Conservation (phyloP, 495 filamentous ascomycete species). For the Aspergillus ostianus region DNA sequence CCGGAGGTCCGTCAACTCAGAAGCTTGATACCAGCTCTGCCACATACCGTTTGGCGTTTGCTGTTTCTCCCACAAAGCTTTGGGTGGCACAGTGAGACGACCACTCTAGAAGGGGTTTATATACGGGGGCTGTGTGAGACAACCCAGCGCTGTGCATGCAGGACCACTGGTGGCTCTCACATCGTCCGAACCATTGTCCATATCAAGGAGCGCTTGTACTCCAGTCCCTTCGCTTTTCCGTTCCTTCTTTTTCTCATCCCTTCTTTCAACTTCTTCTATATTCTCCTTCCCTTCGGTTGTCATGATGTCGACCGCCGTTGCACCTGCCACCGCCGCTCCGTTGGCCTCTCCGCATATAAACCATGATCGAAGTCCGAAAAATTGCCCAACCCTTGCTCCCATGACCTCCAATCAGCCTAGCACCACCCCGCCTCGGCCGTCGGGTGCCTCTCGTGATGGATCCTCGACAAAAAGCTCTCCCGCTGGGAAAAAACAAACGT, state of each 20-base stretch:
- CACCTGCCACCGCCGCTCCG: conserved; percentile 45
- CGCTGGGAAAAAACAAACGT: conserved; percentile 51
- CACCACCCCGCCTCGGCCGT: conserved; percentile 38
- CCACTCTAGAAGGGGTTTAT: neutral
- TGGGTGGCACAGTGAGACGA: neutral
- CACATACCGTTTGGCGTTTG: conserved; percentile 1
- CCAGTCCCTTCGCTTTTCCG: conserved; percentile 5
- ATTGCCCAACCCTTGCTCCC: conserved; percentile 43
- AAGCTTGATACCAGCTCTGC: conserved; percentile 3
- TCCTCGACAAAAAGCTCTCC: conserved; percentile 41
- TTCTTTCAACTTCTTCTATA: conserved; percentile 5
- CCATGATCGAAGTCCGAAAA: conserved; percentile 49
- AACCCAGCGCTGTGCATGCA: neutral
- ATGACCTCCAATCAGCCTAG: conserved; percentile 29
- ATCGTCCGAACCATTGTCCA: neutral
- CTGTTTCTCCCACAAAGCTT: neutral
- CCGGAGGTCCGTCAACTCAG: neutral
- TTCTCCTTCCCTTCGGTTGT: conserved; percentile 5
- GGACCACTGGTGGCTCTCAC: neutral
- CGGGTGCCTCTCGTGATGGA: conserved; percentile 38
- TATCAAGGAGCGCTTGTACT: neutral
- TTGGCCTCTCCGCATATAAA: conserved; percentile 48
- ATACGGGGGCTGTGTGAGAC: neutral
- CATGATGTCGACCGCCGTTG: conserved; percentile 54
- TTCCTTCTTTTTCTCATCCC: conserved; percentile 1